phyloP scores from a whole-genome alignment of 768 basidiomycete genomes.

The Pulveroboletus ravenelii region DNA sequence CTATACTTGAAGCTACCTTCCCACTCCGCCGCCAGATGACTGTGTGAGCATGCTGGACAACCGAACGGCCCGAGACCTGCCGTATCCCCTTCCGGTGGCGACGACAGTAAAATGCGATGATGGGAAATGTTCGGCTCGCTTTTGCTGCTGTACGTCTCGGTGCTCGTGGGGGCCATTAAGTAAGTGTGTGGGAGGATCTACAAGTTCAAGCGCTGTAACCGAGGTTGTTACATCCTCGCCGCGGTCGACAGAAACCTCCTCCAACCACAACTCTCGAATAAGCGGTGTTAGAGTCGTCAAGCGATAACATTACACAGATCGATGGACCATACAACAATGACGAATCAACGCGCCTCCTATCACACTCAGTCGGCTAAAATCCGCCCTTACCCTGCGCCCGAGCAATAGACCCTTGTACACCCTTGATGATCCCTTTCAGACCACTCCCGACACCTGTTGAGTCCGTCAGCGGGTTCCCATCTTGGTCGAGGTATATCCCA shows the following conservation, averaged over 20 bases:
- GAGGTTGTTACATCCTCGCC: too few relatives aligned
- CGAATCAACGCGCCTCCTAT: conserved; percentile 2
- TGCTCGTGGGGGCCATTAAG: not conserved
- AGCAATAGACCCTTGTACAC: conserved; percentile 39
- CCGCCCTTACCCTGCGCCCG: conserved; percentile 41
- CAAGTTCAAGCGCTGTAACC: too few relatives aligned
- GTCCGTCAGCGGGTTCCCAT: conserved; percentile 38
- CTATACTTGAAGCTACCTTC: conserved; percentile 34
- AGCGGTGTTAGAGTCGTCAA: too few relatives aligned
- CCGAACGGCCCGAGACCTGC: not conserved
- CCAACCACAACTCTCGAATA: too few relatives aligned
- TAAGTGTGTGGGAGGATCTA: not conserved
- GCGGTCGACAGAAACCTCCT: too few relatives aligned
- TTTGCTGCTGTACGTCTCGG: not conserved
- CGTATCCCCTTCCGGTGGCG: not conserved
- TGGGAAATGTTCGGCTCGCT: not conserved
- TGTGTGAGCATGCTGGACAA: conserved; percentile 7
- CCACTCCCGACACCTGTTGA: conserved; percentile 38
- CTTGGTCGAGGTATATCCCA: conserved; percentile 52
- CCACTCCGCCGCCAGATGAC: conserved; percentile 30
- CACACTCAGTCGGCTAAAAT: conserved; percentile 19
- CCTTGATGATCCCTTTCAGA: conserved; percentile 37
- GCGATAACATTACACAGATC: too few relatives aligned
- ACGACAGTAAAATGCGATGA: not conserved
- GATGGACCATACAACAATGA: conserved; percentile 9